phyloP scores from a whole-genome alignment of 306 rosid species.

The Delonix regia region DNA sequence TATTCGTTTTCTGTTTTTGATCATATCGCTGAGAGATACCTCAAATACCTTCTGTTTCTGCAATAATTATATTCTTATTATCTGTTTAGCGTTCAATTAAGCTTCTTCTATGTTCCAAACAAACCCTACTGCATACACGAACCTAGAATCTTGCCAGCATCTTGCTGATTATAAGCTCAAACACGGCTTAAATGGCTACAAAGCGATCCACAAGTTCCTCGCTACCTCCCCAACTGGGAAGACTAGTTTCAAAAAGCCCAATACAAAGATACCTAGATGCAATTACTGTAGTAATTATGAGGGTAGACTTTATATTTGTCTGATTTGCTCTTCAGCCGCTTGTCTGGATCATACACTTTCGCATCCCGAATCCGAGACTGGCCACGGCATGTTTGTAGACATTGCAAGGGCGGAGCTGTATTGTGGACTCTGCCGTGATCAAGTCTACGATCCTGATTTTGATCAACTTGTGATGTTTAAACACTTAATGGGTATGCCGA shows the following conservation, averaged over 20 bases:
- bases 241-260: constrained; percentile 57
- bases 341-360: constrained; percentile 67
- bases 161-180: constrained; percentile 82
- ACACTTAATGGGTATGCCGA: constrained; percentile 48
- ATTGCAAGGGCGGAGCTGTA: constrained; percentile 83
- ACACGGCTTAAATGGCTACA: constrained; percentile 69
- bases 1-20: constrained; percentile 30
- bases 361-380: constrained; percentile 52
- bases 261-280: constrained; percentile 68
- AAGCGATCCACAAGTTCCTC: constrained; percentile 65
- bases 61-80: constrained; percentile 13
- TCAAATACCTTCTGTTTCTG: constrained; percentile 27
- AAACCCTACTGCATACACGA: constrained; percentile 66
- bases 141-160: constrained; percentile 78
- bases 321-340: constrained; percentile 73
- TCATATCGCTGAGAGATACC: constrained; percentile 31
- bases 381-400: constrained; percentile 80
- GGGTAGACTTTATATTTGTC: constrained; percentile 70
- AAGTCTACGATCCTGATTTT: constrained; percentile 87
- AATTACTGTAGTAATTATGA: constrained; percentile 61
- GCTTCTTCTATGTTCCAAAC: constrained; percentile 53
- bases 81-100: constrained; percentile 37
- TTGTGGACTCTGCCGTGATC: constrained; percentile 80
- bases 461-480: constrained; percentile 78
- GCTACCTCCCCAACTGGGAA: constrained; percentile 68